Percentiles rank a stretch among this genome's conserved stretches.
These are phyloP conservation scores for Candida adriatica DNA, from an alignment of 805 yeast species.

Conservation along the genomic window DNA sequence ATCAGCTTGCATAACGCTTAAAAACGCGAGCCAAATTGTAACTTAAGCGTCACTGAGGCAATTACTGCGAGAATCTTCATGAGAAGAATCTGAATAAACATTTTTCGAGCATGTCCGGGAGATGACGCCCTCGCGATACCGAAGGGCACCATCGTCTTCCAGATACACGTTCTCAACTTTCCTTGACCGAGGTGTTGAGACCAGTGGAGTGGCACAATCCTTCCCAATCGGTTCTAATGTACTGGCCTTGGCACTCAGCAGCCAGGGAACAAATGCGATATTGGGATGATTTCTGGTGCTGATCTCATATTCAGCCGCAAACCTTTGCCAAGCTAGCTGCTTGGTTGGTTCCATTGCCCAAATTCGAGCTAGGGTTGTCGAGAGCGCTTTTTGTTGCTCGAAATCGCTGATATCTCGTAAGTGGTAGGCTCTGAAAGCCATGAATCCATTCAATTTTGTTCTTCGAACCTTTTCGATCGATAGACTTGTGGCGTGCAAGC, in stretches of 20 bases:
- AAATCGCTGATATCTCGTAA: constrained; percentile 19
- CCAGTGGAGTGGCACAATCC: too few species aligned
- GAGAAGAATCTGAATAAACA: too few species aligned
- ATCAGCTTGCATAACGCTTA: too few species aligned
- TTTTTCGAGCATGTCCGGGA: too few species aligned
- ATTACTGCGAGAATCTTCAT: too few species aligned
- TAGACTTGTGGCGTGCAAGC: background rate
- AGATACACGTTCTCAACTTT: too few species aligned
- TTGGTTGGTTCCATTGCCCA: constrained; percentile 23
- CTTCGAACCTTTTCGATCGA: constrained; percentile 1
- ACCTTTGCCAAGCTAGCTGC: constrained; percentile 25
- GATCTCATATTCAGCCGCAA: constrained; percentile 23
- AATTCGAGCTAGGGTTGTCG: constrained; percentile 20
- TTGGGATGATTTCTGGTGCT: background rate
- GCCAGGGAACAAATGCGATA: constrained; percentile 6
- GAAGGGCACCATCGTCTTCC: too few species aligned
- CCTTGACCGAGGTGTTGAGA: too few species aligned
- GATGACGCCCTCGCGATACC: too few species aligned
- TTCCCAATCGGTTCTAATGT: background rate
- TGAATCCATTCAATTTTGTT: constrained; percentile 25
- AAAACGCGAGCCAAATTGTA: too few species aligned
- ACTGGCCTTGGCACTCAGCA: background rate
- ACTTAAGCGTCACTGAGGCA: too few species aligned
- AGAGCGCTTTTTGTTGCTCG: constrained; percentile 22
- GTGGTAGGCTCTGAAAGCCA: constrained; percentile 28